phyloP scores from a whole-genome alignment of 116 monocot species.

The Dioscorea cayenensis region DNA sequence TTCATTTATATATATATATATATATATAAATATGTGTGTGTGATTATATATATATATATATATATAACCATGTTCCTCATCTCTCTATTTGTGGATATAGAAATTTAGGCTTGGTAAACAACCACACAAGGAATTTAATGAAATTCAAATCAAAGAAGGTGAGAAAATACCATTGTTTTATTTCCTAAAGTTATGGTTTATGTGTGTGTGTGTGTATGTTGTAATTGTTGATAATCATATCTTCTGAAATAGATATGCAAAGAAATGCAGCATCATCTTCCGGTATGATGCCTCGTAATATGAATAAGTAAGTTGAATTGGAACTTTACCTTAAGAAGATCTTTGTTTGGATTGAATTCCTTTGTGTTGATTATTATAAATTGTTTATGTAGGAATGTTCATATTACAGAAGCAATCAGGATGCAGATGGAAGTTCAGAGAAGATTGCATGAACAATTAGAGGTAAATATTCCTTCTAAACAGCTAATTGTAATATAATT shows the following conservation, averaged over 20 bases:
- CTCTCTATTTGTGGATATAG: constrained; percentile 20
- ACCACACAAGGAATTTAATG: constrained; percentile 82
- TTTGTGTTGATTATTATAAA: background rate
- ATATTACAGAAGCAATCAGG: constrained; percentile 64
- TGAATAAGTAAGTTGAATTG: constrained; percentile 62
- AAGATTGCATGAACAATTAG: constrained; percentile 83
- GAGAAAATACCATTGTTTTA: constrained; percentile 5
- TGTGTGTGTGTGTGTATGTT: background rate
- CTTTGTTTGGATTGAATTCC: background rate
- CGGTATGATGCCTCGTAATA: constrained; percentile 52
- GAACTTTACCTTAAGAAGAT: background rate
- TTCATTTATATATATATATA: background rate
- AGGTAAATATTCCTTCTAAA: constrained; percentile 28
- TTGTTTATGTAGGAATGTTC: constrained; percentile 38
- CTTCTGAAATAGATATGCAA: constrained; percentile 49
- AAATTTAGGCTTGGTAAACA: constrained; percentile 93
- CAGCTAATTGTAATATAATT: too few relatives aligned
- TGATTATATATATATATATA: background rate
- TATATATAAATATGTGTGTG: background rate
- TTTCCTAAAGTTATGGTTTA: background rate
- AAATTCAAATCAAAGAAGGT: constrained; percentile 67
- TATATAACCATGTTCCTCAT: background rate
- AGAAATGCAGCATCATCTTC: constrained; percentile 69
- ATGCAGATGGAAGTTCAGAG: constrained; percentile 99
- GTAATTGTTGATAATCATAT: background rate